These are phyloP conservation scores for Boletellus ananas DNA, from an alignment of 768 basidiomycete genomes.

Conservation along the genomic window DNA sequence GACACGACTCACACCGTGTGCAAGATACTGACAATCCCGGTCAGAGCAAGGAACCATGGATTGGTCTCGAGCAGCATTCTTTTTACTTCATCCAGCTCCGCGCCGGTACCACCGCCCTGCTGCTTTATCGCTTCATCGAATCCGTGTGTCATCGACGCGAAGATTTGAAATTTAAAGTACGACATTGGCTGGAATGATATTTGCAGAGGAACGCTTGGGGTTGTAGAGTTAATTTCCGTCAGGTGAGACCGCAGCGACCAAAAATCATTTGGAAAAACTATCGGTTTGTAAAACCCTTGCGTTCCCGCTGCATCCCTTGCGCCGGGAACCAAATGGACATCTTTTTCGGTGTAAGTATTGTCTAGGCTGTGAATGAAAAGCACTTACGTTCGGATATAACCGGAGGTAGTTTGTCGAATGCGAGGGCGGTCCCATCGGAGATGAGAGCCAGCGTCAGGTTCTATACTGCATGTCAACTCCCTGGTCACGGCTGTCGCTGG, in stretches of 20 bases:
- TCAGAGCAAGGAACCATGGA: conserved; percentile 83
- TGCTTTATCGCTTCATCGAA: conserved; percentile 85
- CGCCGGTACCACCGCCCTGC: conserved; percentile 54
- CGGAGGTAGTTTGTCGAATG: conserved; percentile 52
- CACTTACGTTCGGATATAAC: conserved; percentile 60
- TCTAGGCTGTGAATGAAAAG: not conserved
- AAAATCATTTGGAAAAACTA: conserved; percentile 92
- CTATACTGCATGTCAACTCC: conserved; percentile 34
- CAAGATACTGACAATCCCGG: conserved; percentile 78
- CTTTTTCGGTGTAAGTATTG: conserved; percentile 35
- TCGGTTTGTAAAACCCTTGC: conserved; percentile 76
- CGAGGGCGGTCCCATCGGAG: conserved; percentile 59
- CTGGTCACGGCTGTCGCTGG: not conserved
- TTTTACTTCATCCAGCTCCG: conserved; percentile 94
- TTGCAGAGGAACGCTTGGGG: conserved; percentile 70
- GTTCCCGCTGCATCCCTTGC: conserved; percentile 62
- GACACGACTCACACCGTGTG: conserved; percentile 70
- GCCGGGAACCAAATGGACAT: conserved; percentile 58
- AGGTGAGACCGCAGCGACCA: conserved; percentile 86
- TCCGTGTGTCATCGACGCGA: conserved; percentile 77
- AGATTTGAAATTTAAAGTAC: conserved; percentile 83
- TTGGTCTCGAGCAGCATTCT: conserved; percentile 88
- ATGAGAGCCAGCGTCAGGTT: conserved; percentile 87
- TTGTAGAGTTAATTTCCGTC: conserved; percentile 81
- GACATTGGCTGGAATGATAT: conserved; percentile 84